Conservation (phyloP, 2,329 filamentous ascomycete species). For the Cordyceps cicadae region DNA sequence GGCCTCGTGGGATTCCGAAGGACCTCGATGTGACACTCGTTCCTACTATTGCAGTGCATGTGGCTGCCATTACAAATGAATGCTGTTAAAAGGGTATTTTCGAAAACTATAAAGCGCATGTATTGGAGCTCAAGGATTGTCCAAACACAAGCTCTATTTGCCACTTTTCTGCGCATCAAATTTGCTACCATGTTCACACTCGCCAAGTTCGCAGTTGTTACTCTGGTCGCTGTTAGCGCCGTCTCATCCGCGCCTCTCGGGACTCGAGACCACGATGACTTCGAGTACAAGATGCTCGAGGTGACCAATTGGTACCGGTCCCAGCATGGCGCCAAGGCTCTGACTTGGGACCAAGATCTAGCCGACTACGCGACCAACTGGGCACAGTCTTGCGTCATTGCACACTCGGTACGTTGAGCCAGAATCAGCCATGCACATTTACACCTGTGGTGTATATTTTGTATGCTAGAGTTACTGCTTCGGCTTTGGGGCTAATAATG, state of each 20-base stretch:
- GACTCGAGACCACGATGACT: neutral
- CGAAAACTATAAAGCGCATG: neutral
- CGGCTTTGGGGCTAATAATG: neutral
- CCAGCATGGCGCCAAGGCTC: constrained; percentile 60
- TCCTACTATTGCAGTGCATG: neutral
- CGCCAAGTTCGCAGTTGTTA: neutral
- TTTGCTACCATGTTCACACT: neutral
- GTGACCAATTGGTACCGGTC: constrained; percentile 75
- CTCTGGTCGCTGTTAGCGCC: neutral
- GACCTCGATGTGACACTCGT: neutral
- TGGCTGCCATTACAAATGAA: neutral
- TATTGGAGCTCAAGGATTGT: too few relatives aligned
- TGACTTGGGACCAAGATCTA: constrained; percentile 55
- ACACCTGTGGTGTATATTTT: neutral
- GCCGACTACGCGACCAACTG: constrained; percentile 52
- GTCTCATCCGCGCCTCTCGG: neutral
- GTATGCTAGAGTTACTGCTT: too few relatives aligned
- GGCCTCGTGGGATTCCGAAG: neutral
- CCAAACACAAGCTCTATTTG: too few relatives aligned
- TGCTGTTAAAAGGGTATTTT: neutral
- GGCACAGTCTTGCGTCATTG: constrained; percentile 57
- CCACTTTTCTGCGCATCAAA: neutral
- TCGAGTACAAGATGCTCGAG: constrained; percentile 32
- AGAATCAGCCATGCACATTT: neutral
- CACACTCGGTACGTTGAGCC: constrained; percentile 13